Conservation (phyloP, 805 yeast species). For the Candida xiaguanensis region DNA sequence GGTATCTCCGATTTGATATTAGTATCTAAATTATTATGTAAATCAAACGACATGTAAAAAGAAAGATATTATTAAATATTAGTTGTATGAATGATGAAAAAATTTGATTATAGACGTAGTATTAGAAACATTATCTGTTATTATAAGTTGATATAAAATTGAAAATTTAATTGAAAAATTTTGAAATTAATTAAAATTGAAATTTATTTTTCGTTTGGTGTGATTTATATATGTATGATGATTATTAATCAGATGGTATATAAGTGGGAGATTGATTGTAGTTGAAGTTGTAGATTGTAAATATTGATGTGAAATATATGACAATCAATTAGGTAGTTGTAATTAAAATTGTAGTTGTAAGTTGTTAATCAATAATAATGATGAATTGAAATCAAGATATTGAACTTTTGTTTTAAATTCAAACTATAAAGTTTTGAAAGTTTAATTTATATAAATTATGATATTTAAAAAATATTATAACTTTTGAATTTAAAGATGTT, state of each 20-base stretch:
- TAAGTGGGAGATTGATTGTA: not conserved
- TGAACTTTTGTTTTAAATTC: too few species aligned
- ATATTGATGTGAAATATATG: too few species aligned
- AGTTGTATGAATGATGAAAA: not conserved
- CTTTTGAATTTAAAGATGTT: not conserved
- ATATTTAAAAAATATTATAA: too few species aligned
- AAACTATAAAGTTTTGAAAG: not conserved
- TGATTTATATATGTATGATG: too few species aligned
- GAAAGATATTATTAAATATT: not conserved
- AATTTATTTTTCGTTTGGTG: not conserved
- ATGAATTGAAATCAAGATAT: too few species aligned
- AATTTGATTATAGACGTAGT: not conserved
- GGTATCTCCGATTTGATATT: conserved; percentile 4
- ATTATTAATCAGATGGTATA: not conserved
- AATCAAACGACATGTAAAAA: not conserved
- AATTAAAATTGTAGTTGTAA: too few species aligned
- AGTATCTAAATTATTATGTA: not conserved
- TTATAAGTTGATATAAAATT: too few species aligned
- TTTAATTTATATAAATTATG: too few species aligned
- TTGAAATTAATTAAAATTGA: too few species aligned
- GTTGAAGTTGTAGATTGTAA: not conserved
- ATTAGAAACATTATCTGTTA: not conserved
- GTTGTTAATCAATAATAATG: too few species aligned
- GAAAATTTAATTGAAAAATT: not conserved
- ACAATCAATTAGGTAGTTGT: too few species aligned